These are phyloP conservation scores for Emydomyces testavorans DNA, from an alignment of 2,329 filamentous ascomycete species.

Conservation along the genomic window DNA sequence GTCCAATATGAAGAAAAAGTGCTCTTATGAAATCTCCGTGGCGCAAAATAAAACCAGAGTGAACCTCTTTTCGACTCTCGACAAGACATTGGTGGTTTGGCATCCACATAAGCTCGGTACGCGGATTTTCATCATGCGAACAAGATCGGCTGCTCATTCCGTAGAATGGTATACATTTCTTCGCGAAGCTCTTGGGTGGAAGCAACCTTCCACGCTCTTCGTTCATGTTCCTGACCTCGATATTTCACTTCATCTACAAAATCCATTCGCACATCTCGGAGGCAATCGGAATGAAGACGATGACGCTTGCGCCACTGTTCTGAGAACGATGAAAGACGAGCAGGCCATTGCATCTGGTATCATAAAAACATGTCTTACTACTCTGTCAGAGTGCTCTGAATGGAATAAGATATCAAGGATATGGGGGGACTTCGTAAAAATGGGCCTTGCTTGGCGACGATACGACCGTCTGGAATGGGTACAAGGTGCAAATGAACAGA, in stretches of 20 bases:
- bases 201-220: slow-evolving; percentile 45
- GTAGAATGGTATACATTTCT: slow-evolving; percentile 61
- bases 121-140: slow-evolving; percentile 51
- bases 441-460: slow-evolving; percentile 57
- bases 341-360: slow-evolving; percentile 46
- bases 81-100: slow-evolving; percentile 57
- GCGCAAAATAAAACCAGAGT: slow-evolving; percentile 37
- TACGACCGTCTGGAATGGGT: slow-evolving; percentile 60
- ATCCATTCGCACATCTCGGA: slow-evolving; percentile 48
- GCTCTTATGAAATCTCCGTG: slow-evolving; percentile 45
- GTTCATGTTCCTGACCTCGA: slow-evolving; percentile 53
- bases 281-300: slow-evolving; percentile 34
- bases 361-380: slow-evolving; percentile 46
- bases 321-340: slow-evolving; percentile 35
- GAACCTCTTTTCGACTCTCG: slow-evolving; percentile 54
- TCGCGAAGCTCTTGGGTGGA: slow-evolving; percentile 48
- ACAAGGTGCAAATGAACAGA: slow-evolving; percentile 52
- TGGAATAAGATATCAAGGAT: slow-evolving; percentile 48
- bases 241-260: slow-evolving; percentile 46
- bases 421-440: slow-evolving; percentile 49
- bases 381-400: slow-evolving; percentile 46
- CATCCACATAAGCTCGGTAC: slow-evolving; percentile 44
- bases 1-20: slow-evolving; percentile 42
- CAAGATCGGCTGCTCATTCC: slow-evolving; percentile 49
- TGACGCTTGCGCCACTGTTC: slow-evolving; percentile 26